phyloP scores from a whole-genome alignment of 129 eudicot genomes.

The Centaurea solstitialis region DNA sequence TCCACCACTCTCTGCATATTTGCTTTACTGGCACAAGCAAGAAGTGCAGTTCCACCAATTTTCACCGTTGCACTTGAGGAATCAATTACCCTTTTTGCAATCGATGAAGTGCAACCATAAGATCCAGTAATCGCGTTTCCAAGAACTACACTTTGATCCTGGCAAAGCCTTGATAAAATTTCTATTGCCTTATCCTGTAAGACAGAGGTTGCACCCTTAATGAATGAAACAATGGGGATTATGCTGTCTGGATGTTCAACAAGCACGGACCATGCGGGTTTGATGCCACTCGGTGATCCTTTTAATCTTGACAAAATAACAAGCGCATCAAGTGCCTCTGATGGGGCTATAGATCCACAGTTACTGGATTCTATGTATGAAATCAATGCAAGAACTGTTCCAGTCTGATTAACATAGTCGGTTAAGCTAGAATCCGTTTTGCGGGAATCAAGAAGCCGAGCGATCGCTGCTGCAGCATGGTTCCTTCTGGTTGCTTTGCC shows the following conservation, averaged over 20 bases:
- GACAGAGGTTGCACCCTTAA: constrained; percentile 62
- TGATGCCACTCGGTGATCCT: constrained; percentile 52
- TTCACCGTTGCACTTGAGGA: constrained; percentile 60
- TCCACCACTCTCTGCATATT: constrained; percentile 73
- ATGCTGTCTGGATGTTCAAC: constrained; percentile 78
- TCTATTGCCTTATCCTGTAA: constrained; percentile 91
- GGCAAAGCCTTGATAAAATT: constrained; percentile 78
- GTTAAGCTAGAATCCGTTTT: constrained; percentile 56
- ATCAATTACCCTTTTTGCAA: constrained; percentile 78
- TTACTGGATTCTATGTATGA: constrained; percentile 70
- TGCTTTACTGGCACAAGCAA: constrained; percentile 80
- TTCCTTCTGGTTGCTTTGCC: constrained; percentile 64
- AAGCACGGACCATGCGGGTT: constrained; percentile 86
- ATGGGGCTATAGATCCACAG: constrained; percentile 53
- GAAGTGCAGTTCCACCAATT: constrained; percentile 96
- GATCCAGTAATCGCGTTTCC: constrained; percentile 66
- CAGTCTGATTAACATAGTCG: constrained; percentile 70
- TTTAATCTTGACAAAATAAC: constrained; percentile 67
- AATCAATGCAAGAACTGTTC: constrained; percentile 88
- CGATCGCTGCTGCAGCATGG: constrained; percentile 93
- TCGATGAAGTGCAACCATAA: constrained; percentile 62
- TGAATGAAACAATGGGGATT: constrained; percentile 77
- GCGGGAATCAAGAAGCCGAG: constrained; percentile 77
- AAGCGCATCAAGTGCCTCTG: constrained; percentile 90
- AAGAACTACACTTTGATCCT: constrained; percentile 65